A percentile compares a stretch with the other conserved stretches of the same genome.
Evolutionary conservation across 352 stramenopile species (phyloP).

Genomic region (Peronospora tabacina): DNA sequence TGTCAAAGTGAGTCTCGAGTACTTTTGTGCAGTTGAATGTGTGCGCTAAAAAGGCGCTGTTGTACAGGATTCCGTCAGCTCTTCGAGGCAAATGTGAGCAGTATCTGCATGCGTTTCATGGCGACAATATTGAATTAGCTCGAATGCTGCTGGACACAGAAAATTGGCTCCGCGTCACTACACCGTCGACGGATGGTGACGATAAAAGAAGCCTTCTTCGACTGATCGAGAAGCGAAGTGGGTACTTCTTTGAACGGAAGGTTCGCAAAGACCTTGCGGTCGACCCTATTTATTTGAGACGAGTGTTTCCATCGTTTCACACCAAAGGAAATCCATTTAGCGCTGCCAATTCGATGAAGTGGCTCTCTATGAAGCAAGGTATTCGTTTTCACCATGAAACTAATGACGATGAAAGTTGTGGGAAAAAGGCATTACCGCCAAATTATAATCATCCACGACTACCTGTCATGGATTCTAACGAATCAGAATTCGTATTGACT

Average conservation of each 20-base stretch:
- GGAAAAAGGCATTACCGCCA: slow-evolving; percentile 6
- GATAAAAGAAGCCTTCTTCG: slow-evolving; percentile 41
- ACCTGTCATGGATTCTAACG: slow-evolving; percentile 28
- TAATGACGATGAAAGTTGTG: slow-evolving; percentile 1
- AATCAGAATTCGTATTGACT: slow-evolving; percentile 60
- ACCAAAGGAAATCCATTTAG: slow-evolving; percentile 58
- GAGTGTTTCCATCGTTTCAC: slow-evolving; percentile 59
- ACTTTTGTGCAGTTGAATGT: not conserved
- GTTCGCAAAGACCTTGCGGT: slow-evolving; percentile 31
- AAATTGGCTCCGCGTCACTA: slow-evolving; percentile 70
- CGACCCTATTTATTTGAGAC: slow-evolving; percentile 59
- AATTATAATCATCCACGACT: slow-evolving; percentile 18
- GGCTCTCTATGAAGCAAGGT: slow-evolving; percentile 53
- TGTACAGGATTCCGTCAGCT: slow-evolving; percentile 45
- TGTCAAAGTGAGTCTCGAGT: slow-evolving; percentile 45
- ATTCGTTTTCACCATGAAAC: slow-evolving; percentile 42
- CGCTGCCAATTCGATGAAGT: slow-evolving; percentile 38
- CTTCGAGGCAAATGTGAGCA: slow-evolving; percentile 77
- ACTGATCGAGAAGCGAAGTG: slow-evolving; percentile 73
- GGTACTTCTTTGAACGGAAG: slow-evolving; percentile 56
- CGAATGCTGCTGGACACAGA: slow-evolving; percentile 83
- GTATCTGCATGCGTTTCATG: slow-evolving; percentile 69
- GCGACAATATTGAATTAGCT: slow-evolving; percentile 75
- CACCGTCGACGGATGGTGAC: slow-evolving; percentile 37
- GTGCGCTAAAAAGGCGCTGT: not conserved